Evolutionary conservation across 495 filamentous ascomycete genomes (phyloP), one percentile per base, ranked within the genome.

Genomic region (Podospora australis): DNA sequence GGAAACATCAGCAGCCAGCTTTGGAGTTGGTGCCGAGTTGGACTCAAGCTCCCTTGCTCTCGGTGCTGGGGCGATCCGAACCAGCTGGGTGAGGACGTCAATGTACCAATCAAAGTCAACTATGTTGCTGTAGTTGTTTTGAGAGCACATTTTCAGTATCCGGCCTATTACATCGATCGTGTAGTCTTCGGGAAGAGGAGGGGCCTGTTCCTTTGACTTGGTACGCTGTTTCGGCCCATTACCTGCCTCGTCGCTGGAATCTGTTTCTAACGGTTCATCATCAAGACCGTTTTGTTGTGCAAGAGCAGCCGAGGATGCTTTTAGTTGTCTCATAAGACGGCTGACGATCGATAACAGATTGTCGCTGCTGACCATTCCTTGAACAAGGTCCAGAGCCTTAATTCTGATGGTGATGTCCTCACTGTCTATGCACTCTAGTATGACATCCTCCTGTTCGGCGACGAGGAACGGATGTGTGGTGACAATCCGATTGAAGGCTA

Each of bases 51-150:
- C 60, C 32, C 54, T 67, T 47, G 47, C 53, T 10, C 69, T 56
- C 11, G 73, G 65, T 28, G 87, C 69, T 2, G 75, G 73, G 25
- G 89, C 74, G 48, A 85, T 78, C 36, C 81, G 78, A 24, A 96
- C 77, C 2, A 98, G 73, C 57, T 91, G 85, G 5, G 88, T 79
- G 8, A 98, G 68, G 29, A 90, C 77, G 49, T 86, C 82, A 41
- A 97, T 80, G 69, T 97, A 97, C 92, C 92, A 98, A 52, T 95
- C 92, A 62, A 98, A 97, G 60, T 98, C 92, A 38, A 68, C 69
- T 39, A 97, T 67, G 57, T 87, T 86, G 13, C 79, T 75, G 64
- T 96, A 98, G 48, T 88, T 95, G 52, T 88, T 83, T 40, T 82
- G 78, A n/a, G 87, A 87, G 66, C 94, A 97, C 76, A 98, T 92